phyloP scores from a whole-genome alignment of 345 rosid species.

The Carallia brachiata region DNA sequence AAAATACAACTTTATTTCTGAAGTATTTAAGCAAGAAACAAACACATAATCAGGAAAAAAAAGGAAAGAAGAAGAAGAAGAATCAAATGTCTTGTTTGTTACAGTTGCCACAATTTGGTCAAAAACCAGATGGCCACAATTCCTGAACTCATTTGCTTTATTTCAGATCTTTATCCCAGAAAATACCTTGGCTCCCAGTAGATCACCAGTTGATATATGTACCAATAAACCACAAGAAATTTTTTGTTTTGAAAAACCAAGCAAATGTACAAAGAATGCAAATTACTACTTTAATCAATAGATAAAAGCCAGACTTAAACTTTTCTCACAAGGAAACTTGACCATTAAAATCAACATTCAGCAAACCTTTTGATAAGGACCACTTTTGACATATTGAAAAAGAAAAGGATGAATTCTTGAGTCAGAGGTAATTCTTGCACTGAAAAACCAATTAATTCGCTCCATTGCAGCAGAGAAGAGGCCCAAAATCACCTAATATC shows the following conservation, averaged over 20 bases:
- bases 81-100: not conserved
- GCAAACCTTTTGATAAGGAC: no score
- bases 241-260: no score
- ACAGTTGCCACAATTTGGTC: constrained; percentile 84
- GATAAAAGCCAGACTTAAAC: no score
- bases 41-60: not conserved
- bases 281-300: not conserved
- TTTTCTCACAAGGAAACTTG: no score
- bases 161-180: constrained; percentile 72
- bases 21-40: constrained; percentile 1
- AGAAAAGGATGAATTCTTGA: no score
- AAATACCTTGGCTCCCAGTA: constrained; percentile 75
- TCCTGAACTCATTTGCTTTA: constrained; percentile 72
- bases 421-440: no score
- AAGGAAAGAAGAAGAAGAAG: not conserved
- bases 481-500: no score
- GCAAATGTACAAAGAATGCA: not conserved
- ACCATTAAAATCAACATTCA: no score
- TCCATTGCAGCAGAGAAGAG: no score
- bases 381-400: no score
- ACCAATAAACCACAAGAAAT: constrained; percentile 33
- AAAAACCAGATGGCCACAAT: constrained; percentile 71
- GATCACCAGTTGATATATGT: constrained; percentile 88
- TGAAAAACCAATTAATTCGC: no score
- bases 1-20: constrained; percentile 14